Evolutionary conservation across 2,329 filamentous ascomycete species (phyloP).

Genomic region (Fusarium dimerum): DNA sequence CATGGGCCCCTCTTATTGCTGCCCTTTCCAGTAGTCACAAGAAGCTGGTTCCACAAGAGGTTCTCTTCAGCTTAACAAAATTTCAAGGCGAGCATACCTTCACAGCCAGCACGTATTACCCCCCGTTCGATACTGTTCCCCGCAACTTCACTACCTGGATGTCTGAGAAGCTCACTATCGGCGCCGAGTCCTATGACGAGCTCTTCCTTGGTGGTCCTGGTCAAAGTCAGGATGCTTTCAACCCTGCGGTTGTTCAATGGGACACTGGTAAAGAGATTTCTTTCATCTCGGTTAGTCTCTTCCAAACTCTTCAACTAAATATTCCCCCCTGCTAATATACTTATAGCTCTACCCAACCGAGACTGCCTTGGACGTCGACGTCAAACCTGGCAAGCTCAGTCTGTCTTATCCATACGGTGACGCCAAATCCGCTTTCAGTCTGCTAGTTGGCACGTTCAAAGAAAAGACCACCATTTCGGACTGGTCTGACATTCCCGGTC

Average conservation of each 20-base stretch:
- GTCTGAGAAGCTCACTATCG: slow-evolving; percentile 57
- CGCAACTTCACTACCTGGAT: slow-evolving; percentile 63
- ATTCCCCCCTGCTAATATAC: too few relatives aligned
- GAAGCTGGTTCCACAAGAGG: slow-evolving; percentile 43
- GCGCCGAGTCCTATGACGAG: slow-evolving; percentile 59
- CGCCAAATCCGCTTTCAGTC: slow-evolving; percentile 48
- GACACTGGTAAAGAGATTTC: slow-evolving; percentile 39
- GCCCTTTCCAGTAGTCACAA: slow-evolving; percentile 53
- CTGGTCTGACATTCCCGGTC: slow-evolving; percentile 51
- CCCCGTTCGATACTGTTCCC: slow-evolving; percentile 56
- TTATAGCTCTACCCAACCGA: slow-evolving; percentile 41
- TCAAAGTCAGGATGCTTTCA: slow-evolving; percentile 54
- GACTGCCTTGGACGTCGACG: slow-evolving; percentile 15
- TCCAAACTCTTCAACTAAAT: slow-evolving; percentile 36
- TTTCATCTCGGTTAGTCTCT: slow-evolving; percentile 29
- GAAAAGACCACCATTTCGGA: slow-evolving; percentile 43
- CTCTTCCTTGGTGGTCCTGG: slow-evolving; percentile 56
- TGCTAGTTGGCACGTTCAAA: slow-evolving; percentile 50
- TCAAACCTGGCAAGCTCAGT: slow-evolving; percentile 36
- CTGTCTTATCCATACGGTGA: slow-evolving; percentile 57
- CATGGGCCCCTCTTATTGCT: slow-evolving; percentile 57
- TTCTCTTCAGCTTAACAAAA: slow-evolving; percentile 41
- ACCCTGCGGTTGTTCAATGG: slow-evolving; percentile 64
- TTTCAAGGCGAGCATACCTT: slow-evolving; percentile 58
- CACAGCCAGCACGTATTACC: slow-evolving; percentile 53